These are phyloP conservation scores for Fonsecaea monophora DNA, from an alignment of 2,329 filamentous ascomycete genomes.

Conservation along the genomic window DNA sequence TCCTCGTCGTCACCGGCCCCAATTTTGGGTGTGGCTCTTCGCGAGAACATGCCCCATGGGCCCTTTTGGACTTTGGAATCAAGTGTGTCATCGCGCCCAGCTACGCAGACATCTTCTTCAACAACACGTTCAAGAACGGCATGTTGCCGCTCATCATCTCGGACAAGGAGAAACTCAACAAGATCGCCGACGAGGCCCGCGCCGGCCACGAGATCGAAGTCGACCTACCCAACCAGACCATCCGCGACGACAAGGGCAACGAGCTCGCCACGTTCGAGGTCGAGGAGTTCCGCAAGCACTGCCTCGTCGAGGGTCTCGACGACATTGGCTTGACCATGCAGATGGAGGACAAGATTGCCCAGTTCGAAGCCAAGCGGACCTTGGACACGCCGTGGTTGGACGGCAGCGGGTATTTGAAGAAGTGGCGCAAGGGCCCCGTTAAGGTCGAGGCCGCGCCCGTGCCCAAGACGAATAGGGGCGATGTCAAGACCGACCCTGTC, in stretches of 20 bases:
- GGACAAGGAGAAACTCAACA: slow-evolving; percentile 67
- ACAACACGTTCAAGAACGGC: slow-evolving; percentile 99
- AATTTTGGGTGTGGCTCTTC: slow-evolving; percentile 96
- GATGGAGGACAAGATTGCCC: slow-evolving; percentile 83
- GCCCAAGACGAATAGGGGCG: slow-evolving; percentile 86
- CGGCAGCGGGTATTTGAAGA: slow-evolving; percentile 77
- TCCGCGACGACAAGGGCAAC: slow-evolving; percentile 77
- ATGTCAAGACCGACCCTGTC: slow-evolving; percentile 81
- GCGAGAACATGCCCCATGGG: slow-evolving; percentile 96
- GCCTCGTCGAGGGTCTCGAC: slow-evolving; percentile 88
- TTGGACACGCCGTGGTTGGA: slow-evolving; percentile 88
- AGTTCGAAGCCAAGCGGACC: slow-evolving; percentile 80
- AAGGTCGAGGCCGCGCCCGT: slow-evolving; percentile 72
- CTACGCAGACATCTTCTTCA: slow-evolving; percentile 94
- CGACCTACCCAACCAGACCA: slow-evolving; percentile 82
- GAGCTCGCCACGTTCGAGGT: slow-evolving; percentile 82
- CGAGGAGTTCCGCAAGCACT: slow-evolving; percentile 93
- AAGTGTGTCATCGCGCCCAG: slow-evolving; percentile 90
- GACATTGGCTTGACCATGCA: slow-evolving; percentile 96
- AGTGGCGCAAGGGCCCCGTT: slow-evolving; percentile 61
- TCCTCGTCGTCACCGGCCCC: slow-evolving; percentile 85
- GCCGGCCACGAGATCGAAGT: slow-evolving; percentile 86
- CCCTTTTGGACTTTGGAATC: slow-evolving; percentile 94
- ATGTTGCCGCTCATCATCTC: slow-evolving; percentile 87
- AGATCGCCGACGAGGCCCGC: slow-evolving; percentile 76